A percentile compares a stretch with the other conserved stretches of the same genome.
Conservation (phyloP, 1,139 yeast genomes). For the Lodderomyces metapsilosis region DNA sequence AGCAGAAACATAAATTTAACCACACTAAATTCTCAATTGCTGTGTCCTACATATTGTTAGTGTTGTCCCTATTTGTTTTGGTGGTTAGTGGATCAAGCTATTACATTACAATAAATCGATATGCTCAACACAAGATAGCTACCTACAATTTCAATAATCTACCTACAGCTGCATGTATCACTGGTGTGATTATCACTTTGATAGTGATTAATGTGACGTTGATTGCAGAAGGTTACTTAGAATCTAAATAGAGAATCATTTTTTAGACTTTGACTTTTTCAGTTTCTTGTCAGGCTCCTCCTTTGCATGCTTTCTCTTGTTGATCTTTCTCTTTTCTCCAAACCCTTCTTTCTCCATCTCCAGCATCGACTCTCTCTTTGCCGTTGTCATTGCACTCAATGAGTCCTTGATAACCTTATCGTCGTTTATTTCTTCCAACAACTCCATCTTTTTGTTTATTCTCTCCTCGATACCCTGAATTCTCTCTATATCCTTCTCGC, state of each 20-base stretch:
- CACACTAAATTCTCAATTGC: conserved; percentile 27
- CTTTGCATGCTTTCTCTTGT: conserved; percentile 45
- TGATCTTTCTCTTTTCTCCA: conserved; percentile 67
- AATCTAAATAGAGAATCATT: conserved; percentile 4
- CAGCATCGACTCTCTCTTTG: conserved; percentile 86
- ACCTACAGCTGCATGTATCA: conserved; percentile 39
- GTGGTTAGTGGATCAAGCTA: conserved; percentile 45
- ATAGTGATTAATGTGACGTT: conserved; percentile 44
- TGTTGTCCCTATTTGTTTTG: conserved; percentile 40
- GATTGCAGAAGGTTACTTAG: conserved; percentile 35
- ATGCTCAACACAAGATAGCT: conserved; percentile 41
- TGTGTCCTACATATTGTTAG: conserved; percentile 39
- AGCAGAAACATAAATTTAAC: conserved; percentile 11
- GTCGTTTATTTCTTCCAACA: conserved; percentile 69
- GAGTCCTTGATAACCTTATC: conserved; percentile 72
- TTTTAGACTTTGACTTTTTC: conserved; percentile 6
- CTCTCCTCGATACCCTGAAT: conserved; percentile 85
- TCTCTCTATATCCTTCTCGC: conserved; percentile 82
- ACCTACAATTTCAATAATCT: conserved; percentile 39
- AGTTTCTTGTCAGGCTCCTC: conserved; percentile 7
- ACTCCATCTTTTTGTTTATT: conserved; percentile 72
- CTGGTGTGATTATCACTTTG: conserved; percentile 38
- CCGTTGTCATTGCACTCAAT: conserved; percentile 67
- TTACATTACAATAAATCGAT: conserved; percentile 44
- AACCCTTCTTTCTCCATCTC: conserved; percentile 91